Evolutionary conservation across 23 red algal species (phyloP).

Genomic region (Agarophyton chilense): DNA sequence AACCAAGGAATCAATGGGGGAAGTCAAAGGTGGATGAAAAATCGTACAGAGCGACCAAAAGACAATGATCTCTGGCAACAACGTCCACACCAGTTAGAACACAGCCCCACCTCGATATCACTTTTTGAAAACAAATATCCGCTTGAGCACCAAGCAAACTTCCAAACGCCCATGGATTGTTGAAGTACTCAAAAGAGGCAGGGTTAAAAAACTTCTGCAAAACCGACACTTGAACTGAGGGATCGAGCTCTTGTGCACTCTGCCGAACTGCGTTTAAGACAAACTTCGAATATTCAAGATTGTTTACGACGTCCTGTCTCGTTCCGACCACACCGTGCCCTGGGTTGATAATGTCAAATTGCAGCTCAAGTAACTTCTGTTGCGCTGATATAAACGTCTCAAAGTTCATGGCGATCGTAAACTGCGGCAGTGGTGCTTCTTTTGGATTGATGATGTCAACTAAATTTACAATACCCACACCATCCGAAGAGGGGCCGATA

Average conservation of each 20-base stretch:
- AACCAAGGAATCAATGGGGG: background rate
- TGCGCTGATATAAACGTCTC: slow-evolving; percentile 16
- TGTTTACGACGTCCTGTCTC: slow-evolving; percentile 22
- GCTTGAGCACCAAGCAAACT: background rate
- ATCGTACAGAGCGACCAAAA: slow-evolving; percentile 1
- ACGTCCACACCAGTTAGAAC: slow-evolving; percentile 10
- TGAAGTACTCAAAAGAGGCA: slow-evolving; percentile 1
- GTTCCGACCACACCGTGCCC: slow-evolving; percentile 24
- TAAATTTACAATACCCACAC: background rate
- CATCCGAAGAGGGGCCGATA: background rate
- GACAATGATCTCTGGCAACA: slow-evolving; percentile 1
- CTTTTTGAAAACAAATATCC: background rate
- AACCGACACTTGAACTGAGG: background rate
- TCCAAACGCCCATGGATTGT: slow-evolving; percentile 31
- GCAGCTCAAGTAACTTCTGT: background rate
- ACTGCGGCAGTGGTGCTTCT: slow-evolving; percentile 20
- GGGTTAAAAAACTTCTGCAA: slow-evolving; percentile 25
- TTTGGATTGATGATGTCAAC: slow-evolving; percentile 34
- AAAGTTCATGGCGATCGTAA: slow-evolving; percentile 33
- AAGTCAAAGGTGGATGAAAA: slow-evolving; percentile 12
- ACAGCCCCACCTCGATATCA: slow-evolving; percentile 14
- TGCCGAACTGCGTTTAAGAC: slow-evolving; percentile 8
- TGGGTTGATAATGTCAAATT: slow-evolving; percentile 10
- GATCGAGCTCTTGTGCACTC: slow-evolving; percentile 26
- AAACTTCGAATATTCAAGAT: slow-evolving; percentile 35